These are phyloP conservation scores for Artemisia tridentata DNA, from an alignment of 129 eudicot genomes.

Conservation along the genomic window DNA sequence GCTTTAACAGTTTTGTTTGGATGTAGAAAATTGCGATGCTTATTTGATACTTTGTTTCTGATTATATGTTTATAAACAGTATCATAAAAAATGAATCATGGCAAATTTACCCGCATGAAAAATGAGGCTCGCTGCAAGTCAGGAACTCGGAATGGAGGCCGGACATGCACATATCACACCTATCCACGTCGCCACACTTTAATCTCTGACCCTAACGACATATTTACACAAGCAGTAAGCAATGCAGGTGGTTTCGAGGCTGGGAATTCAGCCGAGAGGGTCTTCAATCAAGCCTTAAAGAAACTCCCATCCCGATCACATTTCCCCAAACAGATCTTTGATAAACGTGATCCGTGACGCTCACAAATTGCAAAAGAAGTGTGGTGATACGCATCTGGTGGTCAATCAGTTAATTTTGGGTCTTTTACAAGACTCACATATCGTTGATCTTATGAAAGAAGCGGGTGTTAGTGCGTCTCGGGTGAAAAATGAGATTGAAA, in stretches of 20 bases:
- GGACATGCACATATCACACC: slow-evolving; percentile 92
- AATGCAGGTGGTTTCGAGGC: slow-evolving; percentile 40
- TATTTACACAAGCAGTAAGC: slow-evolving; percentile 72
- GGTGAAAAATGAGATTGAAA: slow-evolving; percentile 74
- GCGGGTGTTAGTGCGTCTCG: slow-evolving; percentile 63
- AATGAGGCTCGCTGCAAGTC: slow-evolving; percentile 70
- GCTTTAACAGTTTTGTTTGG: too few species aligned
- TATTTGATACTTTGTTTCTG: background rate
- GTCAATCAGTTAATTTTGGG: slow-evolving; percentile 84
- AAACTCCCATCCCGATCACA: slow-evolving; percentile 80
- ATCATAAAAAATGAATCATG: slow-evolving; percentile 65
- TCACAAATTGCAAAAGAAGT: slow-evolving; percentile 61
- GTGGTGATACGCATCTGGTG: slow-evolving; percentile 81
- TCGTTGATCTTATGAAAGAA: slow-evolving; percentile 67
- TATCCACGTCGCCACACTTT: slow-evolving; percentile 53
- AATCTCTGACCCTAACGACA: slow-evolving; percentile 55
- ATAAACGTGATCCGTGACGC: slow-evolving; percentile 65
- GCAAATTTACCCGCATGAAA: slow-evolving; percentile 86
- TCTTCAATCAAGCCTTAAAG: too few species aligned
- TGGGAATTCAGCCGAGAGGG: too few species aligned
- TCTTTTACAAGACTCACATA: slow-evolving; percentile 76
- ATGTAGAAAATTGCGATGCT: background rate
- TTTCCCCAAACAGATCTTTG: slow-evolving; percentile 68
- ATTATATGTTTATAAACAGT: background rate
- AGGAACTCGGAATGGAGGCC: slow-evolving; percentile 60